Percentiles rank a stretch among this genome's conserved stretches.
Evolutionary conservation across 306 rosid genomes (phyloP).

Genomic region (Crataegus laevigata): DNA sequence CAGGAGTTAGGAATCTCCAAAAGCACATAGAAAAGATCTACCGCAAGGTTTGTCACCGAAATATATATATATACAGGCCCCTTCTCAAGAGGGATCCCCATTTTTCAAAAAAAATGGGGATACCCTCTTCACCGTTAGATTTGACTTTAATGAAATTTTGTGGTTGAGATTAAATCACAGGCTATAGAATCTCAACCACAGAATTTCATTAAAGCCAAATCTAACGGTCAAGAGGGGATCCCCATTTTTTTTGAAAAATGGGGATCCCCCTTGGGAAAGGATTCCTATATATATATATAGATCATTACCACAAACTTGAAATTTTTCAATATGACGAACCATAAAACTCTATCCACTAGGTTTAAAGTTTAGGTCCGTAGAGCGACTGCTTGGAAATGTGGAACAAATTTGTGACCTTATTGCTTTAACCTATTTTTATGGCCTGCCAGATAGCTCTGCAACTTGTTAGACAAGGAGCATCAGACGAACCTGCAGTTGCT

Average conservation of each 20-base stretch:
- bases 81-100: too few species aligned
- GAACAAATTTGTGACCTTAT: background rate
- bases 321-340: background rate
- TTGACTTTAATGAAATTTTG: too few species aligned
- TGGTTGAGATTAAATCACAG: too few species aligned
- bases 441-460: slow-evolving; percentile 79
- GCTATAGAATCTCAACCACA: too few species aligned
- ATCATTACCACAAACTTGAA: slow-evolving; percentile 7
- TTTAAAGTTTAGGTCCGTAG: background rate
- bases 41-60: slow-evolving; percentile 59
- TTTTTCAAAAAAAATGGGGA: too few species aligned
- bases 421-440: slow-evolving; percentile 22
- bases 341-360: background rate
- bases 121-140: too few species aligned
- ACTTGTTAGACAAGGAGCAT: slow-evolving; percentile 67
- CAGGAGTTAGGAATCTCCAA: slow-evolving; percentile 92
- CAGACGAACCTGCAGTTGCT: slow-evolving; percentile 26
- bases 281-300: background rate
- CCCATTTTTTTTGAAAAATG: too few species aligned
- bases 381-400: background rate
- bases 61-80: too few species aligned
- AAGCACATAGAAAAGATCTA: slow-evolving; percentile 93
- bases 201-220: too few species aligned
- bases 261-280: too few species aligned
- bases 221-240: too few species aligned